Conservation (phyloP, 1,284 basidiomycete species). For the Puccinia novopanici region DNA sequence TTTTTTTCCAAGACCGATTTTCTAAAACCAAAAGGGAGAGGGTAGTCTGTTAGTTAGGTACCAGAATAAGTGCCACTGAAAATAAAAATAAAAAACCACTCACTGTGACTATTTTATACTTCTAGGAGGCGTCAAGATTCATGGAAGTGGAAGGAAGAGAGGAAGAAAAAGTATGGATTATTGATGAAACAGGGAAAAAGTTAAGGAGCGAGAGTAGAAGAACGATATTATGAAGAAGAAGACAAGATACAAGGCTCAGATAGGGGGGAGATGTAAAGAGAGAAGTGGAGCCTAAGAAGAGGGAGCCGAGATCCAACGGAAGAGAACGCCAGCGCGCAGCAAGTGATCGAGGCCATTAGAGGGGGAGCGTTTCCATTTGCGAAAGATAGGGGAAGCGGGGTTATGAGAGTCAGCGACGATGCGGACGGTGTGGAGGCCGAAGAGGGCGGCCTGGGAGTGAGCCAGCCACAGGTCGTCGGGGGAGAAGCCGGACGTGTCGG, state of each 20-base stretch:
- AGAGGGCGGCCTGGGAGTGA: conserved; percentile 29
- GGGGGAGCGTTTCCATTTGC: conserved; percentile 6
- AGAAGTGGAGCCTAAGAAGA: not conserved
- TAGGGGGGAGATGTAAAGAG: not conserved
- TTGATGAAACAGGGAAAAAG: no score
- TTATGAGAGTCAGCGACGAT: not conserved
- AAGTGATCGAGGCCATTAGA: conserved; percentile 6
- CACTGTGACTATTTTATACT: no score
- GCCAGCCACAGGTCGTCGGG: conserved; percentile 15
- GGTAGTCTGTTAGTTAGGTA: no score
- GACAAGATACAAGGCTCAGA: not conserved
- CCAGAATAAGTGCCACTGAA: no score
- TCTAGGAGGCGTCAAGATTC: no score
- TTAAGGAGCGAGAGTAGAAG: no score
- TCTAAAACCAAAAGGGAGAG: no score
- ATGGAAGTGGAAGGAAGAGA: no score
- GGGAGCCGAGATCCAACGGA: conserved; percentile 6
- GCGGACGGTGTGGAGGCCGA: conserved; percentile 14
- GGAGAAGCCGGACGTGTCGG: not conserved
- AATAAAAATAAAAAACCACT: no score
- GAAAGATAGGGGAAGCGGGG: not conserved
- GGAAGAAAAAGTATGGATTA: no score
- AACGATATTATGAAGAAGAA: no score
- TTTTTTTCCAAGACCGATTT: no score
- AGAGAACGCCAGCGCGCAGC: not conserved